Evolutionary conservation across 129 eudicot species (phyloP).

Genomic region (Arctium lappa): DNA sequence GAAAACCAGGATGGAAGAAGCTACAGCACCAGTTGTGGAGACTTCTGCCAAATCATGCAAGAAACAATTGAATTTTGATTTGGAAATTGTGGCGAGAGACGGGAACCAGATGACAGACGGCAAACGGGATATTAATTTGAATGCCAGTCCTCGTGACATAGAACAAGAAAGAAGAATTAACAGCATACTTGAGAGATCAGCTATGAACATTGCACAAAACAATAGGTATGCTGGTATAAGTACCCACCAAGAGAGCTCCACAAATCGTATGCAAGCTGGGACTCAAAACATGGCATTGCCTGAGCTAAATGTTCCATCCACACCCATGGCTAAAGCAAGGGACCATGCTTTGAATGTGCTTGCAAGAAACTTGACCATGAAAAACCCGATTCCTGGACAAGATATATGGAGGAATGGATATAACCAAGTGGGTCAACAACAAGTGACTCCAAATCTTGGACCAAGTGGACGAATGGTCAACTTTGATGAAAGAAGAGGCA

Average conservation of each 20-base stretch:
- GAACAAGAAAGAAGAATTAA: slow-evolving; percentile 29
- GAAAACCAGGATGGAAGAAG: slow-evolving; percentile 5
- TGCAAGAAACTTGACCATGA: slow-evolving; percentile 44
- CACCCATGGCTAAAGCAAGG: slow-evolving; percentile 19
- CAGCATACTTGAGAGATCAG: slow-evolving; percentile 29
- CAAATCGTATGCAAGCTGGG: slow-evolving; percentile 5
- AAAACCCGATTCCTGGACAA: slow-evolving; percentile 20
- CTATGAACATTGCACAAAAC: slow-evolving; percentile 20
- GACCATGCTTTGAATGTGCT: slow-evolving; percentile 46
- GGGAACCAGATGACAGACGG: slow-evolving; percentile 21
- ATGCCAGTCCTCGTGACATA: slow-evolving; percentile 25
- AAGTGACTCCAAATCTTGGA: slow-evolving; percentile 10
- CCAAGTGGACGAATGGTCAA: slow-evolving; percentile 11
- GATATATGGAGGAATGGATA: slow-evolving; percentile 13
- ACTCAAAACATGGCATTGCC: slow-evolving; percentile 5
- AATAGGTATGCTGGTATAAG: slow-evolving; percentile 15
- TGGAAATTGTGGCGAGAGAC: slow-evolving; percentile 24
- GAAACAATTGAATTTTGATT: slow-evolving; percentile 56
- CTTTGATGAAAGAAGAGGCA: slow-evolving; percentile 42
- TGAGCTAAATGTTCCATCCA: slow-evolving; percentile 1
- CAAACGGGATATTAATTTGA: slow-evolving; percentile 23
- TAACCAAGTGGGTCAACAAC: slow-evolving; percentile 23
- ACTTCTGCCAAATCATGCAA: slow-evolving; percentile 42
- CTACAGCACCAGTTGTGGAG: slow-evolving; percentile 12
- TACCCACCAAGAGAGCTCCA: slow-evolving; percentile 7